phyloP scores from a whole-genome alignment of 1,284 basidiomycete genomes.

The Filobasidium uniguttulatum region DNA sequence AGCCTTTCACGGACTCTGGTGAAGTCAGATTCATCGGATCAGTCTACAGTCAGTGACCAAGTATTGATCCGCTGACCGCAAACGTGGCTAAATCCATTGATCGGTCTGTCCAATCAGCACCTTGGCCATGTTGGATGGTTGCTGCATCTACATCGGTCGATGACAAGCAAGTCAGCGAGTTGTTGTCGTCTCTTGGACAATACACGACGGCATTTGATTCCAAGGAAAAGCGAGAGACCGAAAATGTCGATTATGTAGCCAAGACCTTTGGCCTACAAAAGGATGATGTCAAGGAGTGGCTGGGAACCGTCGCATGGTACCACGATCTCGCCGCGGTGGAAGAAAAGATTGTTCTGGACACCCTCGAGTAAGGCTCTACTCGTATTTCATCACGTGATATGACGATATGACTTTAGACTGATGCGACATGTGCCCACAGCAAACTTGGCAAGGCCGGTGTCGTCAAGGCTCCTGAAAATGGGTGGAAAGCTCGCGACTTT shows the following conservation, averaged over 20 bases:
- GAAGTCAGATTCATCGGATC: conserved; percentile 56
- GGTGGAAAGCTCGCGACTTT: conserved; percentile 50
- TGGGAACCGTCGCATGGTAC: conserved; percentile 63
- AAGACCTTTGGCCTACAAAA: conserved; percentile 65
- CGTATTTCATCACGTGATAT: background rate
- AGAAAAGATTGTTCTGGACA: conserved; percentile 50
- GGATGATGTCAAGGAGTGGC: conserved; percentile 52
- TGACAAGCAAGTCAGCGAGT: conserved; percentile 42
- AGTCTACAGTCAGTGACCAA: conserved; percentile 29
- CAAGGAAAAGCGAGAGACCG: conserved; percentile 44
- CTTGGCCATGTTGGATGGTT: conserved; percentile 94
- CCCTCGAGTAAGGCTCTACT: conserved; percentile 46
- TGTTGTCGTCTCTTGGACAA: conserved; percentile 51
- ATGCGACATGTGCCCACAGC: conserved; percentile 33
- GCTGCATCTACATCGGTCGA: conserved; percentile 59
- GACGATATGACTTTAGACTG: no score
- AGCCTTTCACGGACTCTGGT: conserved; percentile 71
- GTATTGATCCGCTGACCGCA: background rate
- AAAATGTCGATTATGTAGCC: conserved; percentile 61
- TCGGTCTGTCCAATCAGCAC: conserved; percentile 45
- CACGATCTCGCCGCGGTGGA: conserved; percentile 51
- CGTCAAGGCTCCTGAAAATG: conserved; percentile 46
- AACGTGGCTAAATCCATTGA: background rate
- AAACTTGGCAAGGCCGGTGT: conserved; percentile 63
- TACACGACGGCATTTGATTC: conserved; percentile 60